Evolutionary conservation across 176 grass and related monocot genomes (phyloP), one percentile per base, ranked within the genome.

Genomic region (Elaeis guineensis): DNA sequence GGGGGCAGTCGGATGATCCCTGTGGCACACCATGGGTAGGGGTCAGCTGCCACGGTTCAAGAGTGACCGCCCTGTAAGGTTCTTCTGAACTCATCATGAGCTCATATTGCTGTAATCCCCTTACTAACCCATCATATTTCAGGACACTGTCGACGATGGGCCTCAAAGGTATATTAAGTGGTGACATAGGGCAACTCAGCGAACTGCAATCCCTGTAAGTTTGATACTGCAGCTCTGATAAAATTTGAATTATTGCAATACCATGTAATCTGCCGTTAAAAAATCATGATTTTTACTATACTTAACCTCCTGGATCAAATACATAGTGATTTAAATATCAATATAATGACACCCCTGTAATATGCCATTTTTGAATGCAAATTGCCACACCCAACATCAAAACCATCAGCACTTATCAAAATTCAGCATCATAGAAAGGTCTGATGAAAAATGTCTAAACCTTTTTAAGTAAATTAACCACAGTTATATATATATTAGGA

Each of bases 61-160:
- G 86, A 67, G 58, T 95, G 52, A 87, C 75, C 51, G 52, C 56
- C 56, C 14, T 95, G 86, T 95, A 79, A 78, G 78, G 9, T 81
- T 64, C 30, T 17, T 44, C 5, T 14, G 25, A 29, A 51, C 14
- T 50, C 59, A 6, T 4, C 16, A 30, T 30, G 28, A 49, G 6
- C 54, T 25, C 58, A 12, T 50, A 6, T 20, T 72, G 21, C 21
- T 65, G 28, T 6, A 18, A 19, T 49, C 7, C 51, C 25, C 77
- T 67, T 71, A 49, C 53, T 61, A 23, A 72, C 12, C 44, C 9
- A 19, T 16, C 35, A 44, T 69, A 29, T 4, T 49, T 3, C 83
- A 95, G 91, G 32, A 84, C 74, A 62, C 32, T 90, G 4, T 95
- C 87, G 18, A 79, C 54, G 39, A 85, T 95, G 83, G 5, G 59